phyloP scores from a whole-genome alignment of 306 rosid species.

The Dryas alaskensis region DNA sequence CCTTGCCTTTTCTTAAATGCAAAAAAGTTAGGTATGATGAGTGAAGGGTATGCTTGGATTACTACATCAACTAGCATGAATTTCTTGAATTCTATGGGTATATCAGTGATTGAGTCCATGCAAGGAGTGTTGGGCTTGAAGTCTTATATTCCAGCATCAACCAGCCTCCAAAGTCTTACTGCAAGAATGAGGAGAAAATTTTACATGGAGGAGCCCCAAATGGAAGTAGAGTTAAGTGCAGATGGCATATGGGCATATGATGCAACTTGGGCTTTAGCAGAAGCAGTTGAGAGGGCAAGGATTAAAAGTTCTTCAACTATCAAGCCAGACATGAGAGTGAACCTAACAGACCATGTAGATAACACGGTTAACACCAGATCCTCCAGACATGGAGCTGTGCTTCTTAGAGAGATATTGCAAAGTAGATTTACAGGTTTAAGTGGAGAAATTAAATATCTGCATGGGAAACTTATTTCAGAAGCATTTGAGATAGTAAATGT shows the following conservation, averaged over 20 bases:
- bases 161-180: background rate
- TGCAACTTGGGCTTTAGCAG: background rate
- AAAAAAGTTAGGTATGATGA: slow-evolving; percentile 10
- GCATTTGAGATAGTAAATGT: slow-evolving; percentile 7
- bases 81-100: background rate
- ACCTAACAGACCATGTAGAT: no score
- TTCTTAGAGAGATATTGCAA: background rate
- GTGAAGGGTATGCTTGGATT: slow-evolving; percentile 12
- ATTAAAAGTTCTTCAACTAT: background rate
- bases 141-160: background rate
- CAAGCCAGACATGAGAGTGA: no score
- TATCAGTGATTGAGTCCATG: background rate
- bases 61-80: background rate
- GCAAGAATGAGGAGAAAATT: slow-evolving; percentile 1
- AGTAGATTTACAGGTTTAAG: background rate
- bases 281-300: slow-evolving; percentile 4
- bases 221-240: background rate
- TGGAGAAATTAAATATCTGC: background rate
- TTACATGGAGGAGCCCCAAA: background rate
- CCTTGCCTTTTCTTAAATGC: background rate
- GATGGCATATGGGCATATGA: background rate
- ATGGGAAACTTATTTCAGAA: background rate
- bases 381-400: background rate
- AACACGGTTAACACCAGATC: background rate
- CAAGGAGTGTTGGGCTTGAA: slow-evolving; percentile 1